phyloP scores from a whole-genome alignment of 371 early-diverging fungal species.

The Mortierella sp. region DNA sequence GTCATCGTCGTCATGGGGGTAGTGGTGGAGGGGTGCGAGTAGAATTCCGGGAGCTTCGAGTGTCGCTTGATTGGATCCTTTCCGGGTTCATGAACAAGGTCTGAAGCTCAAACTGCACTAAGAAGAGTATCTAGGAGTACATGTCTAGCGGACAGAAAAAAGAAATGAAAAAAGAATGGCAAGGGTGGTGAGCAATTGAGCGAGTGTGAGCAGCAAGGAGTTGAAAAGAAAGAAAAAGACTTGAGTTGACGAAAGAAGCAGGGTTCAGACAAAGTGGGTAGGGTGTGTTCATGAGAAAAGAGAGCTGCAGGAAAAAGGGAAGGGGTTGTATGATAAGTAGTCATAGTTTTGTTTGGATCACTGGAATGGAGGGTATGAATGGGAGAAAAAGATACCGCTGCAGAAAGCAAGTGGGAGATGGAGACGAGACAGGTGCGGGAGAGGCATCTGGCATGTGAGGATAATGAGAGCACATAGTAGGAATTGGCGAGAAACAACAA shows the following conservation, averaged over 20 bases:
- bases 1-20: not conserved
- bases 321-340: not conserved
- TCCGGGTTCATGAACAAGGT: not conserved
- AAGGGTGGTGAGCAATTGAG: not conserved
- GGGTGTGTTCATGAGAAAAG: not conserved
- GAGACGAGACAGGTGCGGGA: not conserved
- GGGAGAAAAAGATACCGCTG: not conserved
- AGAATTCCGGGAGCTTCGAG: not conserved
- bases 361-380: not conserved
- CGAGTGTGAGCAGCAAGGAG: not conserved
- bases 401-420: not conserved
- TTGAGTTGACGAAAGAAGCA: not conserved
- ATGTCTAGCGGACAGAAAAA: not conserved
- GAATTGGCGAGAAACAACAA: not conserved
- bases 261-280: not conserved
- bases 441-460: slow-evolving; percentile 7
- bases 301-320: not conserved
- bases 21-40: not conserved
- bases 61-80: not conserved
- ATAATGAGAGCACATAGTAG: not conserved
- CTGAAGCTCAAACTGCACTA: not conserved
- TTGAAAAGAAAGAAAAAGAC: not conserved
- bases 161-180: not conserved
- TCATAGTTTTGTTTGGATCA: not conserved
- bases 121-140: not conserved